Evolutionary conservation across 495 filamentous ascomycete species (phyloP).

Genomic region (Tuber umbilicatum): DNA sequence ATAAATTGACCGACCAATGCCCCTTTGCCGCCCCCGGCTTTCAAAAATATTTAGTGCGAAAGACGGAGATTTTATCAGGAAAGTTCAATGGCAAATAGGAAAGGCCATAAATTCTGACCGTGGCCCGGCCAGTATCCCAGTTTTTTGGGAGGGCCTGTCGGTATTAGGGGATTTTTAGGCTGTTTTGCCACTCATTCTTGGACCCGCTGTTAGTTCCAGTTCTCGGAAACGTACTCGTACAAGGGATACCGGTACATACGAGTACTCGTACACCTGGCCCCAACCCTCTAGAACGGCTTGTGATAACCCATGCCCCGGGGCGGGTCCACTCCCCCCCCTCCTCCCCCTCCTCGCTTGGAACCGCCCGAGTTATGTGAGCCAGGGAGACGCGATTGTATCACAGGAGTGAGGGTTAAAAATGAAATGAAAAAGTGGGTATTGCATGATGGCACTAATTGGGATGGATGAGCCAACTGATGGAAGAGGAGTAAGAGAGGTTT

Average conservation of each 20-base stretch:
- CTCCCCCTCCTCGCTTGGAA: conserved; percentile 26
- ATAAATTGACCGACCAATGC: no score
- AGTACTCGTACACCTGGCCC: not conserved
- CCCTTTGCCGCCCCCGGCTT: no score
- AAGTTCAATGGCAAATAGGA: not conserved
- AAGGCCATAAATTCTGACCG: not conserved
- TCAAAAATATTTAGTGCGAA: no score
- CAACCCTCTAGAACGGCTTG: conserved; percentile 8
- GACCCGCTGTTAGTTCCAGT: not conserved
- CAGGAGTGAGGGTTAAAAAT: not conserved
- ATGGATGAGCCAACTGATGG: not conserved
- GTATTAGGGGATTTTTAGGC: not conserved
- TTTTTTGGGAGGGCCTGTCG: not conserved
- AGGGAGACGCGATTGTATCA: not conserved
- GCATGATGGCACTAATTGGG: not conserved
- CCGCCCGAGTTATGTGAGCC: conserved; percentile 18
- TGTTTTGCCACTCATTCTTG: not conserved
- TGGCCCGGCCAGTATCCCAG: not conserved
- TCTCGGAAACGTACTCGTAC: not conserved
- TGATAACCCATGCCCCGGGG: conserved; percentile 27
- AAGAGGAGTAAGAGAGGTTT: not conserved
- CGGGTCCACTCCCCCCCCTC: not conserved
- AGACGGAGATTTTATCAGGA: no score
- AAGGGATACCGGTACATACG: not conserved
- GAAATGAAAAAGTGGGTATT: not conserved